Conservation (phyloP, 805 yeast genomes). For the Candida khao-thaluensis region DNA sequence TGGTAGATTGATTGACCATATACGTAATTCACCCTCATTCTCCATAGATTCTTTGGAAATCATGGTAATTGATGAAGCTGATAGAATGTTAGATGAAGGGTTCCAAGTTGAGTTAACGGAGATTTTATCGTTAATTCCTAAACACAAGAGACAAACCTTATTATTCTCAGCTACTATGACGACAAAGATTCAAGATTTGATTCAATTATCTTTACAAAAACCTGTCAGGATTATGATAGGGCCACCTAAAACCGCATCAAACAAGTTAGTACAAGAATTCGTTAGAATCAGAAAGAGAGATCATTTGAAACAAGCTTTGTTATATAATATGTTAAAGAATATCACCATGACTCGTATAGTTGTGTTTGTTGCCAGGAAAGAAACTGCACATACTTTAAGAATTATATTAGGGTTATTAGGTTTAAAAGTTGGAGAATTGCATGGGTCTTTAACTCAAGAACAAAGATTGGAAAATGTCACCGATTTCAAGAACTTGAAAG, state of each 20-base stretch:
- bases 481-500: constrained; percentile 76
- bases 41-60: constrained; percentile 89
- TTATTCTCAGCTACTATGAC: constrained; percentile 98
- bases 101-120: constrained; percentile 94
- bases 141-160: constrained; percentile 84
- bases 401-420: constrained; percentile 74
- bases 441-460: constrained; percentile 84
- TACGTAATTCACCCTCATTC: constrained; percentile 91
- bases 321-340: constrained; percentile 67
- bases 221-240: constrained; percentile 96
- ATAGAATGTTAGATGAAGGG: constrained; percentile 99
- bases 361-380: constrained; percentile 90
- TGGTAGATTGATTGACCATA: constrained; percentile 96
- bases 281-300: constrained; percentile 93
- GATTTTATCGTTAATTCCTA: constrained; percentile 80
- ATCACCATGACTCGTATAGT: constrained; percentile 76
- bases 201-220: constrained; percentile 80
- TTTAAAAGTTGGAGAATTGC: constrained; percentile 73
- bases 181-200: constrained; percentile 81
- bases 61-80: constrained; percentile 95
- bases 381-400: constrained; percentile 83
- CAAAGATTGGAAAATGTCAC: constrained; percentile 86
- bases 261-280: constrained; percentile 89
- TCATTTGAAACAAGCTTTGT: constrained; percentile 74
- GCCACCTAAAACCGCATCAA: constrained; percentile 93